These are phyloP conservation scores for Glarea lozoyensis DNA, from an alignment of 495 filamentous ascomycete genomes.

Conservation along the genomic window DNA sequence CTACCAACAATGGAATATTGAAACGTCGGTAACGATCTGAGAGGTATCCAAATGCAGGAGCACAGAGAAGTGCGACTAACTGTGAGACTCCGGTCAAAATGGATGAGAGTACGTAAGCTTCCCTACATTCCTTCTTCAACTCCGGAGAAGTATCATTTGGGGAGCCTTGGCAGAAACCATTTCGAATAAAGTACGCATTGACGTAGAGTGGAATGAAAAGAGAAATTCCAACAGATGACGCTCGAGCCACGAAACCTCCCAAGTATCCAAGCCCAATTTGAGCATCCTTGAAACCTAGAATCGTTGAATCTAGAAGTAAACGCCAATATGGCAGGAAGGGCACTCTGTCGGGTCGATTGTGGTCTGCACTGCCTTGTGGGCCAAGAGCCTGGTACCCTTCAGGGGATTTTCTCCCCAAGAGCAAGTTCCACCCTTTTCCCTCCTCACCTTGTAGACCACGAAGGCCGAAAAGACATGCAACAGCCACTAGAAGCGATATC, in stretches of 20 bases:
- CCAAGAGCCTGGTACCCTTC: constrained; percentile 13
- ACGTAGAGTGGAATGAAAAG: constrained; percentile 88
- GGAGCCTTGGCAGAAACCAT: constrained; percentile 63
- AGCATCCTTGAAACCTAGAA: constrained; percentile 63
- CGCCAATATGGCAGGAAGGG: constrained; percentile 34
- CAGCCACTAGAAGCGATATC: constrained; percentile 61
- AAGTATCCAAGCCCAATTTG: constrained; percentile 82
- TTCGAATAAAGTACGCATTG: constrained; percentile 79
- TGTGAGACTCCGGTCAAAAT: constrained; percentile 83
- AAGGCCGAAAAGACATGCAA: constrained; percentile 73
- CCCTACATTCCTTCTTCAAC: constrained; percentile 69
- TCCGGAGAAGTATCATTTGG: constrained; percentile 50
- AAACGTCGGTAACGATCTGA: constrained; percentile 50
- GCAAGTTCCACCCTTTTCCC: constrained; percentile 53
- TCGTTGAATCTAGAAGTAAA: constrained; percentile 53
- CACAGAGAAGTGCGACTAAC: constrained; percentile 72
- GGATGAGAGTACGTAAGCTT: constrained; percentile 78
- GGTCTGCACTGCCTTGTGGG: neutral
- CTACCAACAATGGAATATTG: constrained; percentile 65
- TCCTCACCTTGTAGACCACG: constrained; percentile 70
- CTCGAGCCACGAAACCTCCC: constrained; percentile 89
- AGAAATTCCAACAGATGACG: constrained; percentile 91
- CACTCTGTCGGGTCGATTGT: neutral
- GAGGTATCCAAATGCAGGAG: constrained; percentile 77
- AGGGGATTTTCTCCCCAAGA: constrained; percentile 31